These are phyloP conservation scores for Ailanthus altissimus DNA, from an alignment of 345 rosid genomes.

Conservation along the genomic window DNA sequence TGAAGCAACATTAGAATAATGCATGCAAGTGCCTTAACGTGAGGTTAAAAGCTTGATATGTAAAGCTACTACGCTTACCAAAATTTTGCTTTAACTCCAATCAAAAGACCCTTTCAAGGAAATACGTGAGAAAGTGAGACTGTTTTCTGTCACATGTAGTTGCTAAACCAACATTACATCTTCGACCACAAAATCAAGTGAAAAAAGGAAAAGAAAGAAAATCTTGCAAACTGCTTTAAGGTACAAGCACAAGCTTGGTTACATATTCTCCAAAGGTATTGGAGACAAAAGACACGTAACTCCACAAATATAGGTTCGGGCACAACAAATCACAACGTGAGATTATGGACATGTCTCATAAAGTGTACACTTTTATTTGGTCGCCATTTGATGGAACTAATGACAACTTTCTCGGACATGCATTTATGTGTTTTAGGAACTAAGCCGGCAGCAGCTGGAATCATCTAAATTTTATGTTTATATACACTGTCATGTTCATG, in stretches of 20 bases:
- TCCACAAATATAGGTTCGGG: not conserved
- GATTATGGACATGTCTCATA: conserved; percentile 16
- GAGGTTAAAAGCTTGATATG: too few species aligned
- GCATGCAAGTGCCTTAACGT: too few species aligned
- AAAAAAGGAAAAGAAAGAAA: not conserved
- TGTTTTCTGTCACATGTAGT: not conserved
- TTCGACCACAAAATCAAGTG: not conserved
- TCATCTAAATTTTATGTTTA: conserved; percentile 23
- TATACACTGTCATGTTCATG: conserved; percentile 39
- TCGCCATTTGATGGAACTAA: conserved; percentile 30
- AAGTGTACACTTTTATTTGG: conserved; percentile 36
- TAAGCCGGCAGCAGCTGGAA: conserved; percentile 28
- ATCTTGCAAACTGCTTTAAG: conserved; percentile 1
- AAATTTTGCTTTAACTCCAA: too few species aligned
- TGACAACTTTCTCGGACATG: conserved; percentile 28
- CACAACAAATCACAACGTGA: conserved; percentile 2
- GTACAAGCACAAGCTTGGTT: not conserved
- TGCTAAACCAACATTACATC: not conserved
- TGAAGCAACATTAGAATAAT: too few species aligned
- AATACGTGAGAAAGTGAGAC: too few species aligned
- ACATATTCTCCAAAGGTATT: conserved; percentile 3
- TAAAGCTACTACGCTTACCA: too few species aligned
- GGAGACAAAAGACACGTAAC: not conserved
- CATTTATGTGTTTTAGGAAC: conserved; percentile 18
- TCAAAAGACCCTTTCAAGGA: too few species aligned